These are phyloP conservation scores for Effrenium voratum DNA, from an alignment of 73 alveolate species.

Conservation along the genomic window DNA sequence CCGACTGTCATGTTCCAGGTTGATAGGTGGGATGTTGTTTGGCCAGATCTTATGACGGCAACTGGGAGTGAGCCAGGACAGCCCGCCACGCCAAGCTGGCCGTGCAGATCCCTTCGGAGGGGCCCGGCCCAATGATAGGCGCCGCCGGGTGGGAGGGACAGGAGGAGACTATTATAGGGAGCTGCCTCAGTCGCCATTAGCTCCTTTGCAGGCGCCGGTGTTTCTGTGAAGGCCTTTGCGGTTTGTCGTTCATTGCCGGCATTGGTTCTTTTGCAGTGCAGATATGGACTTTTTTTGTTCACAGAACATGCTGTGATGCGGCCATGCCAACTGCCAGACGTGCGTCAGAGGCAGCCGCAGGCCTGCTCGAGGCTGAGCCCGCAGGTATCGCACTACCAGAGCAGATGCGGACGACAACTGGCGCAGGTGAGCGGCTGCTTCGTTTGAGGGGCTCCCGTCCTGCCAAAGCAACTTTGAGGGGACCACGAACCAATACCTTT, in stretches of 20 bases:
- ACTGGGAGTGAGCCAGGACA: constrained; percentile 47
- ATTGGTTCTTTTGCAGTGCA: background rate
- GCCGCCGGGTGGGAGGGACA: background rate
- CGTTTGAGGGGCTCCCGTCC: too few species aligned
- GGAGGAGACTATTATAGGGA: background rate
- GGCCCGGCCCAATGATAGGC: constrained; percentile 29
- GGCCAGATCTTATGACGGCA: too few species aligned
- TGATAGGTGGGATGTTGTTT: too few species aligned
- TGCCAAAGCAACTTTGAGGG: too few species aligned
- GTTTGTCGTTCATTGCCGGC: background rate
- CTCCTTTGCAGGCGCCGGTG: background rate
- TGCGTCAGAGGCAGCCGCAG: background rate
- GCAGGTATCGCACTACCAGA: constrained; percentile 69
- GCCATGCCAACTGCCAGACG: background rate
- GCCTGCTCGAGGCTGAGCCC: background rate
- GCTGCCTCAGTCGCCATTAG: background rate
- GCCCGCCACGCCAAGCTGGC: constrained; percentile 37
- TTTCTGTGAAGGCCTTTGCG: background rate
- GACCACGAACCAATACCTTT: too few species aligned
- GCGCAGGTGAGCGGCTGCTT: constrained; percentile 72
- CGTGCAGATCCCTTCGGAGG: constrained; percentile 84
- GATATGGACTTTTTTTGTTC: background rate
- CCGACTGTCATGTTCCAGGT: too few species aligned
- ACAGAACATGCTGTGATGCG: background rate
- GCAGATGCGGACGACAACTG: constrained; percentile 90